Evolutionary conservation across 495 filamentous ascomycete genomes (phyloP), one percentile per base, ranked within the genome.

Genomic region (Paragyromitra xinjiangensis): DNA sequence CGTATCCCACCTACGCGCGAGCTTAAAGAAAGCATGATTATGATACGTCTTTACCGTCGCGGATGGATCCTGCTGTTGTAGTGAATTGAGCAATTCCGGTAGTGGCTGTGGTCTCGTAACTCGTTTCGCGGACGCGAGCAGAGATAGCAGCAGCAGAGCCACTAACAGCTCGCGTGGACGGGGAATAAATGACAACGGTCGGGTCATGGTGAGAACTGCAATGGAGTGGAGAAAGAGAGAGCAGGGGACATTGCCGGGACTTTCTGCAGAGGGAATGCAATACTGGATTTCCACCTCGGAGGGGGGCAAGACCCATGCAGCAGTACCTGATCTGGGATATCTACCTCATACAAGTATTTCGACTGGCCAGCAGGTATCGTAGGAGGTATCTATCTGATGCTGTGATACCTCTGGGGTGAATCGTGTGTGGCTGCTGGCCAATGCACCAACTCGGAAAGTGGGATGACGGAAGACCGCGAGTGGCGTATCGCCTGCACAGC

Each of bases 101-200:
- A 42, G 42, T 24, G 16, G 26, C 34, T 22, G 16, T 12, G 69
- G 63, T 19, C 39, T 72, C 14, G 53, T 45, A 6, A 75, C 53
- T 34, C 64, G 76, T 48, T 73, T 74, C 12, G 78, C 76, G 26
- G 62, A 39, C 8, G 58, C 40, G 48, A 80, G 51, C 39, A 78
- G 39, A 24, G 71, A 45, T 12, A 78, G 64, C 6, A 71, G 59
- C 26, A 45, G 71, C 24, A 75, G 45, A 1, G 40, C 11, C 22
- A 76, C 44, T 5, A 73, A 24, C 22, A 70, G 19, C 55, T 34
- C 24, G 44, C 72, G 62, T 45, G 12, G 11, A 14, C 51, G 44
- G 6, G 14, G 39, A 1, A 29, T 22, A n/a, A 45, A 78, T 34
- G 12, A 22, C 14, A 44, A 37, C 14, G 24, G 51, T 1, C 53